These are phyloP conservation scores for Boechera retrofracta DNA, from an alignment of 345 rosid species.

Conservation along the genomic window DNA sequence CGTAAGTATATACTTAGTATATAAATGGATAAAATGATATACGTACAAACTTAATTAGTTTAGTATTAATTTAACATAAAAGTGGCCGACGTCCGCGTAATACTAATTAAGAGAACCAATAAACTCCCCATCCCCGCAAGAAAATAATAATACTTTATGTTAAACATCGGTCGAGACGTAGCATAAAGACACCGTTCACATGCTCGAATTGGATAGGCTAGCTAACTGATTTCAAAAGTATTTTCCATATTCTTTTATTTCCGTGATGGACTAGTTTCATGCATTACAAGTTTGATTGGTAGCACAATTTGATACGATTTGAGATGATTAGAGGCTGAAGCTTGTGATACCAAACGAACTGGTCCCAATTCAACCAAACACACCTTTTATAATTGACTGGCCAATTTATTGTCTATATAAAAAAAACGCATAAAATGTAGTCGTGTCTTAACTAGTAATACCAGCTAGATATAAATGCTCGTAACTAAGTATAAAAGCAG, in stretches of 20 bases:
- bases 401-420: neutral
- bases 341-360: neutral
- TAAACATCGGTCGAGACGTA: conserved; percentile 17
- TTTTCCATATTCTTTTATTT: neutral
- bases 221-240: neutral
- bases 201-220: conserved; percentile 21
- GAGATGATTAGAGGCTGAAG: neutral
- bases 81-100: conserved; percentile 25
- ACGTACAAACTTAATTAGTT: neutral
- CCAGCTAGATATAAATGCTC: conserved; percentile 8
- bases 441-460: neutral
- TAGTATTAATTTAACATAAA: neutral
- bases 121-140: neutral
- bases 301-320: neutral
- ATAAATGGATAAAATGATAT: conserved; percentile 8
- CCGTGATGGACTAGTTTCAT: neutral
- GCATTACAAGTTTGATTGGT: neutral
- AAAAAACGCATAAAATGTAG: too few species aligned
- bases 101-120: neutral
- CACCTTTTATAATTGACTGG: neutral
- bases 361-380: conserved; percentile 10
- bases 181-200: conserved; percentile 18
- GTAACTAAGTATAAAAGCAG: neutral
- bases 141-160: neutral
- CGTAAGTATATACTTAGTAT: neutral